Percentiles rank a stretch among this genome's conserved stretches.
These are phyloP conservation scores for Westerdykella ornata DNA, from an alignment of 2,329 filamentous ascomycete genomes.

Conservation along the genomic window DNA sequence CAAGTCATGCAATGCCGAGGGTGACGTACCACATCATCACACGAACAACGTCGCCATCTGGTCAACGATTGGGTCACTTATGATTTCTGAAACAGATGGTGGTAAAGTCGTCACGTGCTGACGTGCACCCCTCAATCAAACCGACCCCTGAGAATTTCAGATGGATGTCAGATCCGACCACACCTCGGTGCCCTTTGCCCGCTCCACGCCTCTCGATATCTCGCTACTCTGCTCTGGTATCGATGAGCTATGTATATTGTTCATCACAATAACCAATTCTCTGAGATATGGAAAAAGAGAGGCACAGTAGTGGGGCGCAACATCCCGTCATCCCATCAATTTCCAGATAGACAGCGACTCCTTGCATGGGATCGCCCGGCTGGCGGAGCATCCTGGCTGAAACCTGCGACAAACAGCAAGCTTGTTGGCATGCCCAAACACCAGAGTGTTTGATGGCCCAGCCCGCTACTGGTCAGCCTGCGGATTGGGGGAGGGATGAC, in stretches of 20 bases:
- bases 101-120: background rate
- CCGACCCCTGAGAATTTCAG: conserved; percentile 6
- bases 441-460: conserved; percentile 32
- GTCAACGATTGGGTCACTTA: background rate
- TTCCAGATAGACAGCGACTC: conserved; percentile 5
- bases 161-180: background rate
- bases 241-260: conserved; percentile 3
- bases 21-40: no score
- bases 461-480: conserved; percentile 20
- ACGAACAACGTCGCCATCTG: no score
- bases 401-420: conserved; percentile 22
- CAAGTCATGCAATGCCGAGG: background rate
- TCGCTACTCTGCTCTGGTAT: background rate
- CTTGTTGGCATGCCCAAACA: conserved; percentile 29
- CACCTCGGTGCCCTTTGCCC: background rate
- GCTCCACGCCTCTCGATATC: no score
- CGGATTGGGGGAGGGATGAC: conserved; percentile 22
- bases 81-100: conserved; percentile 5
- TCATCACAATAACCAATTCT: background rate
- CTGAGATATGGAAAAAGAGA: conserved; percentile 2
- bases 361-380: conserved; percentile 9
- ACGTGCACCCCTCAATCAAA: background rate
- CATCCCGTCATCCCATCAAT: conserved; percentile 13
- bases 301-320: conserved; percentile 7
- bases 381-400: conserved; percentile 1